Evolutionary conservation across 169 alveolate species (phyloP).

Genomic region (Neospora caninum): DNA sequence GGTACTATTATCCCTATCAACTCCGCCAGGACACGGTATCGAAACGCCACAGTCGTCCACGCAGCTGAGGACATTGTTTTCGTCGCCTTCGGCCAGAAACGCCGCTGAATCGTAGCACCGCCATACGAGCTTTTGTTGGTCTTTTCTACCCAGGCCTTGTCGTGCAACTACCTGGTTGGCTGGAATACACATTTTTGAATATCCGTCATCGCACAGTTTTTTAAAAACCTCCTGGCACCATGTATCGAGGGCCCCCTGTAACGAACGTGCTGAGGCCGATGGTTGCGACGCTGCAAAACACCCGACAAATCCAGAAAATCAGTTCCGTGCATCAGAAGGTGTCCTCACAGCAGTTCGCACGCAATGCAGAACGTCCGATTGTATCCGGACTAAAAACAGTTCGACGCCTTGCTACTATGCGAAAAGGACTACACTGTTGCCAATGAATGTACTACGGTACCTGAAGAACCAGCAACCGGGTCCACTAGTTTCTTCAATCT

Average conservation of each 20-base stretch:
- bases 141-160: not conserved
- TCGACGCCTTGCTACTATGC: no score
- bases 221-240: not conserved
- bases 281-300: not conserved
- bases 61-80: not conserved
- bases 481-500: no score
- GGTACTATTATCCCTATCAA: not conserved
- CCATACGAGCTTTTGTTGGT: not conserved
- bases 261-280: not conserved
- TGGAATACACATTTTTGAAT: not conserved
- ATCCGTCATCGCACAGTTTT: not conserved
- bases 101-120: not conserved
- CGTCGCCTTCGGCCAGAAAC: not conserved
- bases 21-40: slow-evolving; percentile 8
- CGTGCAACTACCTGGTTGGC: not conserved
- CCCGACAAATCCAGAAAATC: no score
- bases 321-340: no score
- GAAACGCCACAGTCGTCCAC: not conserved
- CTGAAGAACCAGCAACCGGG: no score
- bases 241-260: not conserved
- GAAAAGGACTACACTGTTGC: no score
- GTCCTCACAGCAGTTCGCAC: no score
- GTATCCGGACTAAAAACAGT: no score
- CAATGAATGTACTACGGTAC: no score
- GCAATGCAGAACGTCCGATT: no score